Evolutionary conservation across 805 yeast genomes (phyloP).

Genomic region (Candida stauntonica): DNA sequence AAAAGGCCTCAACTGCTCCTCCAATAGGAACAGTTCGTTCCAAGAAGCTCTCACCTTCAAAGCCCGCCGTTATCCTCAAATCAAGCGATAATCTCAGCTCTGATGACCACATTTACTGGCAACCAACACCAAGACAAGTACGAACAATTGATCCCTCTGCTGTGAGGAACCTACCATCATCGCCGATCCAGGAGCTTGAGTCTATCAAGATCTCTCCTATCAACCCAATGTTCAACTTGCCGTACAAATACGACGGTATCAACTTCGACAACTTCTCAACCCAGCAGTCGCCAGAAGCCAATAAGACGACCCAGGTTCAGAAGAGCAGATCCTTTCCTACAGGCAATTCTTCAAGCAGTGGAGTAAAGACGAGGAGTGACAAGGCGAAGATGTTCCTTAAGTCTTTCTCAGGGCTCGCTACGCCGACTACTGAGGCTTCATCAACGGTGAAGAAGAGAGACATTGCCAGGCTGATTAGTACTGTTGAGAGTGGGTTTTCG

Average conservation of each 20-base stretch:
- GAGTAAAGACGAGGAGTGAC: slow-evolving; percentile 5
- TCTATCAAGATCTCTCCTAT: slow-evolving; percentile 12
- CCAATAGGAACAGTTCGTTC: not conserved
- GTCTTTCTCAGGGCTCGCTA: slow-evolving; percentile 8
- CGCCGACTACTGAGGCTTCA: slow-evolving; percentile 9
- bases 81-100: slow-evolving; percentile 19
- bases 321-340: slow-evolving; percentile 16
- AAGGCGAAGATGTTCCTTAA: slow-evolving; percentile 6
- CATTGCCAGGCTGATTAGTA: slow-evolving; percentile 18
- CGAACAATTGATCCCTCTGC: slow-evolving; percentile 6
- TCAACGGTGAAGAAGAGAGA: slow-evolving; percentile 13
- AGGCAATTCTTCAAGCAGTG: slow-evolving; percentile 1
- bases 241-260: slow-evolving; percentile 18
- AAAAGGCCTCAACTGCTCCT: slow-evolving; percentile 3
- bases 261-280: slow-evolving; percentile 21
- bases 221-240: slow-evolving; percentile 16
- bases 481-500: slow-evolving; percentile 13
- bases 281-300: slow-evolving; percentile 16
- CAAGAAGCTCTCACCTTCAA: slow-evolving; percentile 2
- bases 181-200: slow-evolving; percentile 19
- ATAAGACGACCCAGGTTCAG: slow-evolving; percentile 1
- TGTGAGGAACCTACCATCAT: slow-evolving; percentile 19
- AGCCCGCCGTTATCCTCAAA: slow-evolving; percentile 4
- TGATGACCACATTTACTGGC: slow-evolving; percentile 28
- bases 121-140: slow-evolving; percentile 22